These are phyloP conservation scores for Cercospora sesami DNA, from an alignment of 2,329 filamentous ascomycete species.

Conservation along the genomic window DNA sequence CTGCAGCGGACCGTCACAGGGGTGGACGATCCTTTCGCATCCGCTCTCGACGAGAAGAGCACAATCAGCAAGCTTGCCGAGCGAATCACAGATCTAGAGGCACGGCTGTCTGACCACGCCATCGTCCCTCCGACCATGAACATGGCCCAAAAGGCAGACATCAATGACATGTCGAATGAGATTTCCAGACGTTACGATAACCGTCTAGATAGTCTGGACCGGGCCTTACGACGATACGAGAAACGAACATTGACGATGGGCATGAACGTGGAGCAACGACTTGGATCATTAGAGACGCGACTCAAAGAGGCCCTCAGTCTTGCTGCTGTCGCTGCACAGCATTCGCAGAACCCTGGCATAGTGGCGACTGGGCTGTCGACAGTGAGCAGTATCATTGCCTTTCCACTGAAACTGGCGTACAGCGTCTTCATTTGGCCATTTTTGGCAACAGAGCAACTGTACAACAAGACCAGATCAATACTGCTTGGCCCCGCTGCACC, in stretches of 20 bases:
- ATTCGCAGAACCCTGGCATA: conserved; percentile 33
- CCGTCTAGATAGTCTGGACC: conserved; percentile 82
- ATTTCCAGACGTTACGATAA: conserved; percentile 69
- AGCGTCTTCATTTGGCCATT: conserved; percentile 25
- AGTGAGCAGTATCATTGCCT: conserved; percentile 17
- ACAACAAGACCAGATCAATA: conserved; percentile 26
- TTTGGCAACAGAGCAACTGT: conserved; percentile 28
- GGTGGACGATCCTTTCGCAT: conserved; percentile 29
- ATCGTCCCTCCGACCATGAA: conserved; percentile 29
- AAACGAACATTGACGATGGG: conserved; percentile 77
- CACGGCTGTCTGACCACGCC: conserved; percentile 32
- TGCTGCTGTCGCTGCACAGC: conserved; percentile 69
- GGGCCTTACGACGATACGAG: conserved; percentile 86
- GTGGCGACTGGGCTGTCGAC: conserved; percentile 25
- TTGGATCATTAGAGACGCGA: conserved; percentile 69
- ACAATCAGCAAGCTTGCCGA: conserved; percentile 35
- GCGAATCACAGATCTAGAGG: conserved; percentile 37
- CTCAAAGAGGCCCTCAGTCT: conserved; percentile 76
- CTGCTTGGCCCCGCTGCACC: conserved; percentile 26
- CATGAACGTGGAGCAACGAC: conserved; percentile 72
- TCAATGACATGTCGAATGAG: conserved; percentile 46
- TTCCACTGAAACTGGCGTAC: conserved; percentile 29
- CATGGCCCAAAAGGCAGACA: conserved; percentile 37
- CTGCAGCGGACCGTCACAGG: conserved; percentile 69
- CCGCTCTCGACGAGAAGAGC: conserved; percentile 35